phyloP scores from a whole-genome alignment of 1,284 basidiomycete species.

The Veloporphyrellus conicus region DNA sequence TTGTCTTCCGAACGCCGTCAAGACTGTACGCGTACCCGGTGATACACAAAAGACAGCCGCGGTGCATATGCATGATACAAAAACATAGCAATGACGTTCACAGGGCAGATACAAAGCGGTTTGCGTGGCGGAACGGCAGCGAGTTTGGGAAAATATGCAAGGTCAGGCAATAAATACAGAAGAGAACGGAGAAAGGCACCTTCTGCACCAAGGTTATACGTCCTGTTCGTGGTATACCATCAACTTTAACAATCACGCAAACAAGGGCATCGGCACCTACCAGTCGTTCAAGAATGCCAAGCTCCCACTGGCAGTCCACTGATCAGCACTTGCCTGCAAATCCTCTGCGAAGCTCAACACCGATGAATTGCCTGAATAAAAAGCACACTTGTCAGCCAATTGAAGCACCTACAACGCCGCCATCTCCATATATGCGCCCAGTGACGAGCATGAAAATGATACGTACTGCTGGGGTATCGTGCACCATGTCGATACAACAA shows the following conservation, averaged over 20 bases:
- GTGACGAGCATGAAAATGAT: too few relatives aligned
- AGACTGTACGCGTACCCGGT: constrained; percentile 38
- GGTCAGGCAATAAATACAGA: constrained; percentile 1
- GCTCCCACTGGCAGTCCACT: constrained; percentile 61
- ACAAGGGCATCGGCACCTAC: constrained; percentile 37
- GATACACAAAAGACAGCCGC: too few relatives aligned
- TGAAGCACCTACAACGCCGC: too few relatives aligned
- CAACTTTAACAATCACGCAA: background rate
- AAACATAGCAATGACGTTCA: too few relatives aligned
- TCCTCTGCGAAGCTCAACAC: too few relatives aligned
- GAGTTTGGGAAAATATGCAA: background rate
- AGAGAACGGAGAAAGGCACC: constrained; percentile 33
- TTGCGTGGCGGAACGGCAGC: background rate
- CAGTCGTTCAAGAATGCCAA: constrained; percentile 75
- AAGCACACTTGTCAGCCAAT: too few relatives aligned
- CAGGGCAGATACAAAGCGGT: background rate
- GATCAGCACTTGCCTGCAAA: constrained; percentile 49
- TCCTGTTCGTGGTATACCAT: constrained; percentile 42
- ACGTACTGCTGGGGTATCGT: constrained; percentile 69
- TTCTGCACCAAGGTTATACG: constrained; percentile 78
- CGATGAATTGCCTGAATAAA: too few relatives aligned
- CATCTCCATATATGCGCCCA: too few relatives aligned
- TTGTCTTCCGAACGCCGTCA: constrained; percentile 80
- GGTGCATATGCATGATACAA: too few relatives aligned
- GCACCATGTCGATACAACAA: constrained; percentile 79